Conservation (phyloP, 352 stramenopile genomes). For the Pythium oligandrum region DNA sequence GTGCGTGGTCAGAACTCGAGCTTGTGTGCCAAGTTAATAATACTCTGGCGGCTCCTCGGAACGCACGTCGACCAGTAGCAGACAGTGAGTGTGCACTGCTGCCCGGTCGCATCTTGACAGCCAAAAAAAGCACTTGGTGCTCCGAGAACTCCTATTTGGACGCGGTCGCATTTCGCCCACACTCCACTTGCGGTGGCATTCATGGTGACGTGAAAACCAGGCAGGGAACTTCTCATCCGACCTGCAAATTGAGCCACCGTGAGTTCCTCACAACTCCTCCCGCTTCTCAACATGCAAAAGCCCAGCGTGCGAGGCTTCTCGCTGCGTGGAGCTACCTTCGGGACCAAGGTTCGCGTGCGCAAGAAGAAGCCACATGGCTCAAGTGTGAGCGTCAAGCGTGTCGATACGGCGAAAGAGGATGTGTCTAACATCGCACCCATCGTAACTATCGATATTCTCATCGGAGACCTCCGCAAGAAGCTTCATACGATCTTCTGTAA, state of each 20-base stretch:
- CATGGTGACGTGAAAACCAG: no score
- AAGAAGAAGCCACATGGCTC: conserved; percentile 11
- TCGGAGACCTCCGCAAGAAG: conserved; percentile 43
- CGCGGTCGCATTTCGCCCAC: no score
- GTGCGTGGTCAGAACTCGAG: no score
- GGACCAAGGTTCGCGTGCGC: conserved; percentile 14
- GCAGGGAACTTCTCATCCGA: background rate
- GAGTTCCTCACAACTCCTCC: conserved; percentile 8
- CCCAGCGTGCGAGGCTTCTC: conserved; percentile 11
- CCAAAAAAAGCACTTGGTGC: no score
- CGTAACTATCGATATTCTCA: conserved; percentile 29
- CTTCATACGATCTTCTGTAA: conserved; percentile 47
- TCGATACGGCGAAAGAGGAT: no score
- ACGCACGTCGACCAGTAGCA: no score
- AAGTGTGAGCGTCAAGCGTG: background rate
- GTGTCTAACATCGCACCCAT: conserved; percentile 2
- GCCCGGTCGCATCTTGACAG: no score
- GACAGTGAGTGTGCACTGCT: no score
- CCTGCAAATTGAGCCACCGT: conserved; percentile 7
- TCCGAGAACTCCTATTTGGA: no score
- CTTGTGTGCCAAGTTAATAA: no score
- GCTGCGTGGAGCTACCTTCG: conserved; percentile 15
- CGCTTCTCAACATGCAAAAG: conserved; percentile 15
- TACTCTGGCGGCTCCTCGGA: no score
- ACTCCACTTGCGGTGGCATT: no score